Evolutionary conservation across 345 rosid genomes (phyloP).

Genomic region (Excoecaria agallocha): DNA sequence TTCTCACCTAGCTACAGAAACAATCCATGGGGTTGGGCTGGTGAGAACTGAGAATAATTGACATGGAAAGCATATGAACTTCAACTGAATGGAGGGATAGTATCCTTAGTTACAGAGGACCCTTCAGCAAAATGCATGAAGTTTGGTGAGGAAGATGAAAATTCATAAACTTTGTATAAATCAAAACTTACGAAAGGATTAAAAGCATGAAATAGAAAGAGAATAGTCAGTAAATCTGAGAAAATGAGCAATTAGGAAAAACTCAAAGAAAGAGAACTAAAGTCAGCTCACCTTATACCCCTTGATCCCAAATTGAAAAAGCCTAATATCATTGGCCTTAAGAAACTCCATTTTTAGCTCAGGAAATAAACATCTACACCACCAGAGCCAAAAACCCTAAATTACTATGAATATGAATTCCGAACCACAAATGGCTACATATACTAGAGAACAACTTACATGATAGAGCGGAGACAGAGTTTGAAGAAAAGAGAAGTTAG

Average conservation of each 20-base stretch:
- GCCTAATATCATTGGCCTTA: conserved; percentile 74
- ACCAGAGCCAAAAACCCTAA: conserved; percentile 11
- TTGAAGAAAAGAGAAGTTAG: conserved; percentile 83
- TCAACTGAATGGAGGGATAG: not conserved
- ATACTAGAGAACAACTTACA: conserved; percentile 41
- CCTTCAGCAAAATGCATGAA: not conserved
- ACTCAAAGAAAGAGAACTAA: not conserved
- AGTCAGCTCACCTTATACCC: conserved; percentile 59
- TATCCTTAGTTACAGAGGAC: not conserved
- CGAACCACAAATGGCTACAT: not conserved
- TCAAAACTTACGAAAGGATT: not conserved
- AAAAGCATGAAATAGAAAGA: not conserved
- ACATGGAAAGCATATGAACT: not conserved
- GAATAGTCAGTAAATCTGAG: not conserved
- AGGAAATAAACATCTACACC: conserved; percentile 73
- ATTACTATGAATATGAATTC: not conserved
- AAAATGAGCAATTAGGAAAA: not conserved
- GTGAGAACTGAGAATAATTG: not conserved
- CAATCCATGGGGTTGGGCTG: not conserved
- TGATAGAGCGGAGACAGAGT: conserved; percentile 93
- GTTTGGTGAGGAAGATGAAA: not conserved
- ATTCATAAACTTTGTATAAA: not conserved
- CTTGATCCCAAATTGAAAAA: conserved; percentile 87
- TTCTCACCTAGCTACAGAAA: no score
- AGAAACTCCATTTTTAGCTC: conserved; percentile 70